phyloP scores from a whole-genome alignment of 1,139 yeast species.

The Pichia sp. region DNA sequence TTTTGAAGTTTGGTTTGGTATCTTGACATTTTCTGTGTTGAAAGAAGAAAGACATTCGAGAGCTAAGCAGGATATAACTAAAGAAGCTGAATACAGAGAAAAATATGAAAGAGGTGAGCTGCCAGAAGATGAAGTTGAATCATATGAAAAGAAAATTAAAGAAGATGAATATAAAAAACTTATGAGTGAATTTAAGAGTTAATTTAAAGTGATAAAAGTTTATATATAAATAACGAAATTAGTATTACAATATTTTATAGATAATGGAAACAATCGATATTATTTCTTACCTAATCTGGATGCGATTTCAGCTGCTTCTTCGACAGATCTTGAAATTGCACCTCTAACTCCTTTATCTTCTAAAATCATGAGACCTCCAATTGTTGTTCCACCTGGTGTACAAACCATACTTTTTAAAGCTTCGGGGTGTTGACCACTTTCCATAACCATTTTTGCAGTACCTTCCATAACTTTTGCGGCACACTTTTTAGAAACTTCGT shows the following conservation, averaged over 20 bases:
- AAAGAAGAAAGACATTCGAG: slow-evolving; percentile 49
- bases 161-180: slow-evolving; percentile 27
- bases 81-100: slow-evolving; percentile 32
- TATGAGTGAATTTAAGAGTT: slow-evolving; percentile 24
- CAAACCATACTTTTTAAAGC: slow-evolving; percentile 82
- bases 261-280: neutral
- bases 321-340: slow-evolving; percentile 81
- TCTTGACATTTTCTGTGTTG: slow-evolving; percentile 54
- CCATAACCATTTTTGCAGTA: slow-evolving; percentile 85
- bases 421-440: slow-evolving; percentile 89
- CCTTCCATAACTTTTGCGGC: slow-evolving; percentile 98
- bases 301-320: slow-evolving; percentile 84
- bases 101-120: slow-evolving; percentile 28
- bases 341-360: slow-evolving; percentile 89
- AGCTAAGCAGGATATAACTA: slow-evolving; percentile 33
- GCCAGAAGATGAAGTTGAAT: slow-evolving; percentile 17
- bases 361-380: slow-evolving; percentile 88
- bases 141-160: slow-evolving; percentile 19
- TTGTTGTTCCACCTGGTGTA: slow-evolving; percentile 98
- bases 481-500: slow-evolving; percentile 71
- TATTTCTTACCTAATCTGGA: slow-evolving; percentile 68
- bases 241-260: neutral
- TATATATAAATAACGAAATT: neutral
- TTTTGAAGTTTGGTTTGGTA: slow-evolving; percentile 66
- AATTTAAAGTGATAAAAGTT: neutral